phyloP scores from a whole-genome alignment of 305 asterid species.

The Vinca major region DNA sequence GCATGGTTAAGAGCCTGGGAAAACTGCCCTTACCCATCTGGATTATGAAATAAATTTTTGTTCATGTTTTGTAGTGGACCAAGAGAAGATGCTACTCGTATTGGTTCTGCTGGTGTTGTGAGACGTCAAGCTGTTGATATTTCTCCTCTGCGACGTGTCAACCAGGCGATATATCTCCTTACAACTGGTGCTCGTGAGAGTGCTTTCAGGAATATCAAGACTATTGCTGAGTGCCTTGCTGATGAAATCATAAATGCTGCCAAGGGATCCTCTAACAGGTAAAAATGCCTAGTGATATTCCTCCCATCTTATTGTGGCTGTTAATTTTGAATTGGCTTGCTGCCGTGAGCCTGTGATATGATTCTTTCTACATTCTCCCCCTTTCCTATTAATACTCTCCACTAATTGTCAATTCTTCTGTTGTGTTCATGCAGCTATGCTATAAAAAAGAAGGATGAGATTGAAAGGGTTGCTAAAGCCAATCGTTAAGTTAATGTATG shows the following conservation, averaged over 20 bases:
- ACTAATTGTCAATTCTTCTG: background rate
- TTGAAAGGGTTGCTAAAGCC: slow-evolving; percentile 29
- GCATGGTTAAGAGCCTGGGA: background rate
- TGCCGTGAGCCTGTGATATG: background rate
- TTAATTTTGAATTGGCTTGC: too few relatives aligned
- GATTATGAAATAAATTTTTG: background rate
- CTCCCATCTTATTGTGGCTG: too few relatives aligned
- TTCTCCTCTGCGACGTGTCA: slow-evolving; percentile 70
- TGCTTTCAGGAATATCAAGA: slow-evolving; percentile 66
- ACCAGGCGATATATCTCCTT: slow-evolving; percentile 60
- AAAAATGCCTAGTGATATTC: background rate
- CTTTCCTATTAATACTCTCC: background rate
- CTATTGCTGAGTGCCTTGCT: slow-evolving; percentile 78
- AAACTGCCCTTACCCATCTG: background rate
- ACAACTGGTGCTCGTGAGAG: slow-evolving; percentile 89
- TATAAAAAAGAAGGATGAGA: slow-evolving; percentile 66
- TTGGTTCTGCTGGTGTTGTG: slow-evolving; percentile 84
- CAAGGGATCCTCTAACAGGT: slow-evolving; percentile 85
- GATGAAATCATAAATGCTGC: slow-evolving; percentile 88
- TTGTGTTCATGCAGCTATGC: slow-evolving; percentile 43
- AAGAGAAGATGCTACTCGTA: slow-evolving; percentile 79
- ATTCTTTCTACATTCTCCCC: background rate
- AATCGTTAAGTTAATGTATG: slow-evolving; percentile 38
- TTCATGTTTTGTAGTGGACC: slow-evolving; percentile 49
- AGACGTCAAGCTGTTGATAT: slow-evolving; percentile 84